phyloP scores from a whole-genome alignment of 768 basidiomycete species.

The Pleurotus djamor region DNA sequence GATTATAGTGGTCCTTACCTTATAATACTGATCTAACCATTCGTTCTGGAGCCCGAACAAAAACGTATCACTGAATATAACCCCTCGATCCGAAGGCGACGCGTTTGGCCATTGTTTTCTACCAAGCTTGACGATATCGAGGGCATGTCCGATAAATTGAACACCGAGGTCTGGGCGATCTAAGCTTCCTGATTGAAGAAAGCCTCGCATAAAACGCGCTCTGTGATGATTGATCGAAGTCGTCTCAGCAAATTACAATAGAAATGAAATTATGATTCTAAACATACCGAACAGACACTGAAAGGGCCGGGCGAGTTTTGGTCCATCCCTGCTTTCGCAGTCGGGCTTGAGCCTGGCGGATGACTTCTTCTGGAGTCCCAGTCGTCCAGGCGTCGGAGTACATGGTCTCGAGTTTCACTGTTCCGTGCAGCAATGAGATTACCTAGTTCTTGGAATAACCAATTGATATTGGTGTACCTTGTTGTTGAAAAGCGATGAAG shows the following conservation, averaged over 20 bases:
- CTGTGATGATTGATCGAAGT: constrained; percentile 14
- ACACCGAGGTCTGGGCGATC: constrained; percentile 18
- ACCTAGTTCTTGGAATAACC: too few species aligned
- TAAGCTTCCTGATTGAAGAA: constrained; percentile 18
- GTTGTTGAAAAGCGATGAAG: neutral
- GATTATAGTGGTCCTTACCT: too few species aligned
- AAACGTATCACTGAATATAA: constrained; percentile 39
- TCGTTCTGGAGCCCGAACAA: constrained; percentile 37
- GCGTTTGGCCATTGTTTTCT: constrained; percentile 34
- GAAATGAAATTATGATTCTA: neutral
- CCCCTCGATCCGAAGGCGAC: constrained; percentile 32
- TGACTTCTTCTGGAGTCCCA: neutral
- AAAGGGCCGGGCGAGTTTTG: neutral
- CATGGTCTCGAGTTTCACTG: neutral
- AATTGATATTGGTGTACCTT: neutral
- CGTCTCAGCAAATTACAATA: neutral
- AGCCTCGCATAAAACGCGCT: constrained; percentile 36
- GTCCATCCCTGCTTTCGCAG: neutral
- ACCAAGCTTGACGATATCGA: constrained; percentile 46
- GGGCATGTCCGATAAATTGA: constrained; percentile 30
- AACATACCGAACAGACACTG: neutral
- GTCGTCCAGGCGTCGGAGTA: neutral
- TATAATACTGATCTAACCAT: constrained; percentile 20
- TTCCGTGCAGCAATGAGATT: neutral
- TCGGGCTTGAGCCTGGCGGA: neutral